Base-by-base conservation (phyloP, 1,284 basidiomycete genomes). In the Tilletia horrida region DNA sequence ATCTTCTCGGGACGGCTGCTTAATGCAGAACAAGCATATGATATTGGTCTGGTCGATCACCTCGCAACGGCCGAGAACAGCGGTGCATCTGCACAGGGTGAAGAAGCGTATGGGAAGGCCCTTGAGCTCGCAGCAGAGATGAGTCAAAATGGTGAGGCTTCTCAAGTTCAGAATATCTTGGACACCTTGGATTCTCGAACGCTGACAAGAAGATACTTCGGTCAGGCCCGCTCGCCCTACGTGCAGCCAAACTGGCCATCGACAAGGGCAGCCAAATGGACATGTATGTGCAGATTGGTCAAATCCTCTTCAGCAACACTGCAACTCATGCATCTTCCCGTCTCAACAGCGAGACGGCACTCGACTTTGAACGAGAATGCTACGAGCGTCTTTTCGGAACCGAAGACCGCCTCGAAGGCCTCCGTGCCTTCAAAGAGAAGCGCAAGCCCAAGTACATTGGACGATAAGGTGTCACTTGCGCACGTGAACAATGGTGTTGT, bases 371-470 rank as follows among this genome's bases (percentile, higher is more conserved):
- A 82, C 85, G 90, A 42, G 88, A 88, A 11, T 88, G 90, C 27
- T 97, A 97, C 75, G 90, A 95, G 74, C 86, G 88, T 0, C 85
- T 97, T n/a, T 83, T 97, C 16, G 85, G 86, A 48, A 90, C 86
- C 16, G 86, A 88, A 73, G 93, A 97, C 81, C 87, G 93, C 14
- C 77, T 87, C 6, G 93, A 97, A 83, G 94, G 93, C 13, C 84
- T 97, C 40, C 84, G 87, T 68, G 93, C 93, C 66, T 97, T 97
- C 84, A 89, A 87, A 71, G 91, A 93, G 83, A 97, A 96, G 83
- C 86, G 93, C 61, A 83, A 84, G 40, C 92, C 93, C 1, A 83
- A 88, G 27, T 96, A 95, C 83, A 87, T 85, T 75, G 93, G 93
- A 40, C 88, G 91, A 85, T 92, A 85, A 86, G 48, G 27, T n/a